Evolutionary conservation across 768 basidiomycete species (phyloP).

Genomic region (Fistulinella prunicolor): DNA sequence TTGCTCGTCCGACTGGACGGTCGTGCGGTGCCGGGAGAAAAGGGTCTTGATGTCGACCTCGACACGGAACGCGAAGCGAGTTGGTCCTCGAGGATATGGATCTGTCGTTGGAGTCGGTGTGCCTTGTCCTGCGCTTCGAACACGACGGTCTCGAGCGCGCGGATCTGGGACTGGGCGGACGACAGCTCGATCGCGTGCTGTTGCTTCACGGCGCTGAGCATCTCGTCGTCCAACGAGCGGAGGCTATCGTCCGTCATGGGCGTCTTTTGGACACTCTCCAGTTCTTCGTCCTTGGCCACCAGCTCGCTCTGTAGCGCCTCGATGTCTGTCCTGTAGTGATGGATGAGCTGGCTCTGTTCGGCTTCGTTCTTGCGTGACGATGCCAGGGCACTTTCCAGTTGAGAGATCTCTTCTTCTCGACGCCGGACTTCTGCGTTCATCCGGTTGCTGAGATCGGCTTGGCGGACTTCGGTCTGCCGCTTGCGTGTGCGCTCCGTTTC

Average conservation of each 20-base stretch:
- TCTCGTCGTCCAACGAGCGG: slow-evolving; percentile 69
- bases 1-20: slow-evolving; percentile 40
- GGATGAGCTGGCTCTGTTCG: slow-evolving; percentile 63
- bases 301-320: slow-evolving; percentile 67
- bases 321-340: slow-evolving; percentile 64
- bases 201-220: slow-evolving; percentile 64
- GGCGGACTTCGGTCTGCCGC: slow-evolving; percentile 53
- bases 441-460: slow-evolving; percentile 57
- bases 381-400: slow-evolving; percentile 51
- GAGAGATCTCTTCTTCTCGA: slow-evolving; percentile 53
- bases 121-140: slow-evolving; percentile 71
- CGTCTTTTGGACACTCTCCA: slow-evolving; percentile 50
- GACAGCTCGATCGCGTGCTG: slow-evolving; percentile 82
- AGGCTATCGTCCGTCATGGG: slow-evolving; percentile 39
- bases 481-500: slow-evolving; percentile 63
- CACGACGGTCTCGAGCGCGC: slow-evolving; percentile 66
- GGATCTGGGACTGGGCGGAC: slow-evolving; percentile 73
- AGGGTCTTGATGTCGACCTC: slow-evolving; percentile 41
- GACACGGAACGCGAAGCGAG: slow-evolving; percentile 45
- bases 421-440: slow-evolving; percentile 43
- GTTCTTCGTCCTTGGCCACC: slow-evolving; percentile 59
- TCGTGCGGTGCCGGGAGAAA: slow-evolving; percentile 45
- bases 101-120: slow-evolving; percentile 66
- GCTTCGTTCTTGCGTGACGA: slow-evolving; percentile 46
- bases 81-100: slow-evolving; percentile 65